Evolutionary conservation across 768 basidiomycete species (phyloP), one percentile per base, ranked within the genome.

Genomic region (Tubosaeta brunneosetosa): DNA sequence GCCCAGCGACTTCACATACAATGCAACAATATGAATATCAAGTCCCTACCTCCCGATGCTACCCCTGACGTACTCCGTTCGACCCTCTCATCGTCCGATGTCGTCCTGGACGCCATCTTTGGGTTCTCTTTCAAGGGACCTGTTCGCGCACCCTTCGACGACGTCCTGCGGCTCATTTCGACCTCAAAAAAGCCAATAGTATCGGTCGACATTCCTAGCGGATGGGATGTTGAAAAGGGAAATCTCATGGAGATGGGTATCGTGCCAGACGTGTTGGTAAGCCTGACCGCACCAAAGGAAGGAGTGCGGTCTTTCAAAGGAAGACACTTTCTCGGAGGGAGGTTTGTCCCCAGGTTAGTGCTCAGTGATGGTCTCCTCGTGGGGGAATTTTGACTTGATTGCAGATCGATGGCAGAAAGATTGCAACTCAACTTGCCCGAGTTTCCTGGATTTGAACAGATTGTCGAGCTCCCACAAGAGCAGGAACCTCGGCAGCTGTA

Each of bases 51-150:
- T 2, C 74, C 78, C 8, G 74, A 79, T 4, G 71, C 66, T 36
- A 77, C 80, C 19, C 59, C 68, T 14, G 73, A 76, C 17, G 59
- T 74, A 32, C 77, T 89, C 17, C 66, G 71, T 44, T 65, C 71
- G 40, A 79, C 80, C 6, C 74, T 88, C 34, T 62, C 73, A 7
- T 74, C 78, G 29, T 81, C 83, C 4, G 90, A 97, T 67, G 84
- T 97, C 40, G 80, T 98, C 17, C 76, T 99, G 49, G 97, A 99
- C 64, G 92, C 94, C 5, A 88, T 99, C 52, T 99, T 99, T 61
- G 97, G 95, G 5, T 98, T 99, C 74, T 97, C 94, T 1, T 99
- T 98, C 81, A 78, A 87, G 53, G 87, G 88, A 0, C 94, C 97
- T 33, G 79, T 94, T 6, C 86, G 97, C 11, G 71, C 85, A 8